phyloP scores from a whole-genome alignment of 192 early-diverging fungal species.

The Entophlyctis luteolus region DNA sequence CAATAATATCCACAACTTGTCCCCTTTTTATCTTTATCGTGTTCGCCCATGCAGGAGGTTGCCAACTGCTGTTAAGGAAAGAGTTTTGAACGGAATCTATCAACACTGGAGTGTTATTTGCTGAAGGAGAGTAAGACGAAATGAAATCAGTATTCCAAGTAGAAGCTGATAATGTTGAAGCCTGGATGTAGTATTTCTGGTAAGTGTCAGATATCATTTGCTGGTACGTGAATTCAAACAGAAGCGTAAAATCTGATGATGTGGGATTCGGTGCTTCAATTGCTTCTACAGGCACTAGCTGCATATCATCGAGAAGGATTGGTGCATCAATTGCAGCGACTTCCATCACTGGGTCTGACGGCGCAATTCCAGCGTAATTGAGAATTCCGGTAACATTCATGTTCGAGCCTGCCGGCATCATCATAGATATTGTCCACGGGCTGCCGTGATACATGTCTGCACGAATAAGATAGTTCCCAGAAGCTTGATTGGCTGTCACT shows the following conservation, averaged over 20 bases:
- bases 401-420: not conserved
- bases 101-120: not conserved
- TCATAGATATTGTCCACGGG: not conserved
- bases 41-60: slow-evolving; percentile 46
- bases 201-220: not conserved
- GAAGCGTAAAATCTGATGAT: too few species aligned
- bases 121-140: not conserved
- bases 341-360: slow-evolving; percentile 58
- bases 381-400: not conserved
- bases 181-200: not conserved
- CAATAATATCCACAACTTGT: slow-evolving; percentile 62
- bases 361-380: slow-evolving; percentile 61
- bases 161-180: not conserved
- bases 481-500: slow-evolving; percentile 22
- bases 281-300: not conserved
- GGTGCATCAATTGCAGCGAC: slow-evolving; percentile 4
- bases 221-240: not conserved
- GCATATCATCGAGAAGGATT: not conserved
- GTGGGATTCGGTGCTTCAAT: too few species aligned
- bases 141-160: not conserved
- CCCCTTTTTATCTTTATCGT: slow-evolving; percentile 50
- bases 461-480: slow-evolving; percentile 29
- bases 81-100: not conserved
- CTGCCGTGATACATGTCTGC: slow-evolving; percentile 19
- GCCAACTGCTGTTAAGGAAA: too few species aligned